Evolutionary conservation across 2,329 filamentous ascomycete species (phyloP).

Genomic region (Xylariomycetidae sp.): DNA sequence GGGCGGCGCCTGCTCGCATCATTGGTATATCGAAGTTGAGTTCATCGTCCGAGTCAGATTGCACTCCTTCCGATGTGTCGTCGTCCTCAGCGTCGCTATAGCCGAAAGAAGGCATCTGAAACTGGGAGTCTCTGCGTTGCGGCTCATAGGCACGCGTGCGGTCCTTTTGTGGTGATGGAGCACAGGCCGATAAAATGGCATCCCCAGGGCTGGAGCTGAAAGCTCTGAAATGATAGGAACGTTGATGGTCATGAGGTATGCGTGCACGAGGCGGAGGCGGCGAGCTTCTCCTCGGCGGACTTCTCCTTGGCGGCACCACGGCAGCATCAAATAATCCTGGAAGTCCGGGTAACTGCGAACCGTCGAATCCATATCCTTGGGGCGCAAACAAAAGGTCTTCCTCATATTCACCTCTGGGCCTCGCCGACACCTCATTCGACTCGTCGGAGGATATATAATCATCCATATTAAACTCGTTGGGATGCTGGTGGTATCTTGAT

Average conservation of each 20-base stretch:
- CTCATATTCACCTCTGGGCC: constrained; percentile 18
- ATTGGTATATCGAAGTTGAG: constrained; percentile 21
- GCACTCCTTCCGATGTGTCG: constrained; percentile 2
- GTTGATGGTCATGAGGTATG: background rate
- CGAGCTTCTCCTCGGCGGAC: too few species aligned
- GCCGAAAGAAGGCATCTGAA: constrained; percentile 12
- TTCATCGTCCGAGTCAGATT: constrained; percentile 17
- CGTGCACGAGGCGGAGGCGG: too few species aligned
- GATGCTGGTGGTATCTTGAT: constrained; percentile 5
- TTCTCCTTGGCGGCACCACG: too few species aligned
- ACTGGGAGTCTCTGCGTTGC: constrained; percentile 4
- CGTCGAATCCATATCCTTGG: constrained; percentile 16
- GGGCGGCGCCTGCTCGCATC: constrained; percentile 9
- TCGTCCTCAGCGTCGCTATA: constrained; percentile 15
- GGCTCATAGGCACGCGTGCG: background rate
- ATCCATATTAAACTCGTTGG: constrained; percentile 16
- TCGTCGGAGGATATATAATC: constrained; percentile 19
- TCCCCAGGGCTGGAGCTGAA: constrained; percentile 5
- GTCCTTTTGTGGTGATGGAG: background rate
- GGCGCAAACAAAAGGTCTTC: constrained; percentile 22
- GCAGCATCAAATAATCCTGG: constrained; percentile 15
- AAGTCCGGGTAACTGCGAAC: constrained; percentile 20
- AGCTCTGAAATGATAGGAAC: constrained; percentile 5
- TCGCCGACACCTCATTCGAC: constrained; percentile 13
- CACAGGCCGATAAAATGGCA: too few species aligned